Percentiles rank a stretch among this genome's conserved stretches.
phyloP scores from a whole-genome alignment of 2,329 filamentous ascomycete genomes.

The Fusarium sp. region DNA sequence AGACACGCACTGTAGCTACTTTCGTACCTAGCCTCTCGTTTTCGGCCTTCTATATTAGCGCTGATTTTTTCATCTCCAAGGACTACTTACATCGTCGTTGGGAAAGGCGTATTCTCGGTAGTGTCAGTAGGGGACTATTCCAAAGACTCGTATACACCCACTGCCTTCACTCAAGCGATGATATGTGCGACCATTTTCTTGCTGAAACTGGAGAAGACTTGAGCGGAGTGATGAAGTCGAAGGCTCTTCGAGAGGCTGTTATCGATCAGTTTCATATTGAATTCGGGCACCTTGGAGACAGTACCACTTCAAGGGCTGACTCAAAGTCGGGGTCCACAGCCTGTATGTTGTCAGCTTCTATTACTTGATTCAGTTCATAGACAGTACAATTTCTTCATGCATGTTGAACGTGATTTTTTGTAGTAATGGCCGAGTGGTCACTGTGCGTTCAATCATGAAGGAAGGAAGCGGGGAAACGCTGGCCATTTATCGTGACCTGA shows the following conservation, averaged over 20 bases:
- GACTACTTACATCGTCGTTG: conserved; percentile 26
- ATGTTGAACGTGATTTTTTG: not conserved
- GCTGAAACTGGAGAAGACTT: conserved; percentile 16
- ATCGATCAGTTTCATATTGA: not conserved
- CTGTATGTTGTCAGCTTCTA: not conserved
- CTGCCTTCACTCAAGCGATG: conserved; percentile 30
- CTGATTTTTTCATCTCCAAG: no score
- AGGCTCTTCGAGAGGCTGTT: conserved; percentile 22
- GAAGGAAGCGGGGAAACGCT: not conserved
- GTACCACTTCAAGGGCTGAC: conserved; percentile 24
- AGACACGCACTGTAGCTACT: no score
- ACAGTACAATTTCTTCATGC: conserved; percentile 13
- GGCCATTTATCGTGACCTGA: not conserved
- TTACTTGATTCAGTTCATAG: not conserved
- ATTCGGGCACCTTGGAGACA: no score
- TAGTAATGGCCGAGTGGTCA: not conserved
- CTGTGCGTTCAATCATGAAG: not conserved
- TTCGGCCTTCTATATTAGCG: conserved; percentile 4
- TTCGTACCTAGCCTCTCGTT: conserved; percentile 18
- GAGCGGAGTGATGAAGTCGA: conserved; percentile 24
- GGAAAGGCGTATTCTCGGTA: conserved; percentile 27
- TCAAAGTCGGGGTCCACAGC: conserved; percentile 14
- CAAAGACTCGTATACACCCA: not conserved
- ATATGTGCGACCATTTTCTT: conserved; percentile 30
- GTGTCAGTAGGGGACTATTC: no score